Evolutionary conservation across 2,329 filamentous ascomycete species (phyloP), one percentile per base, ranked within the genome.

Genomic region (Diatrype stigma): DNA sequence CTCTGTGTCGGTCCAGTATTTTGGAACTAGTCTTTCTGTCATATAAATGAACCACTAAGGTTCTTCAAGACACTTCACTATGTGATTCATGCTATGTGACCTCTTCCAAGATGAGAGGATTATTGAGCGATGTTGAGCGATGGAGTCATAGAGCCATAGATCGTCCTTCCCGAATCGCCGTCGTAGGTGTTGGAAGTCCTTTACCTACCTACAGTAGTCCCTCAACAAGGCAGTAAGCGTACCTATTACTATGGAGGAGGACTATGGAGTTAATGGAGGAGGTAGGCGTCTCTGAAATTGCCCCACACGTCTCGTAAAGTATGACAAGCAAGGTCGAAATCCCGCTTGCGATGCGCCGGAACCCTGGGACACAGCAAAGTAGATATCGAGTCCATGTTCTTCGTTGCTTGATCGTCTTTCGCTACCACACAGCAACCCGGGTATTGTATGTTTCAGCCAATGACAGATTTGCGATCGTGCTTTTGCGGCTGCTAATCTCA

Each of bases 401-500:
- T 50, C 22, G 42, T 46, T 45, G 28, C 45, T 48, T 38, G 51
- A 34, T 34, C 48, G 45, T 42, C 42, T 37, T 17, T 42, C 45
- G 47, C 28, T 28, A 38, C 30, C 47, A 37, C 50, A 48, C 46
- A 45, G 38, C 45, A 42, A 54, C 21, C 23, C 38, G 42, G 32
- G 34, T 32, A 47, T 47, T 51, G 48, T 47, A 48, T 51, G 48
- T 34, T 45, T 28, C 28, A 34, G 51, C 53, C 52, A 55, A 56
- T 53, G 49, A 49, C 12, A 38, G 45, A 42, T 42, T 54, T 52
- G 52, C 51, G 51, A 57, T 44, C 52, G 50, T 30, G n/a, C n/a
- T 47, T 49, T 50, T 58, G 56, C 55, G 51, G 52, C 52, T 58
- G 45, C 46, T 42, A 30, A 51, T 58, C 48, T 49, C 46, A 19